Percentiles rank a stretch among this genome's conserved stretches.
Evolutionary conservation across 371 early-diverging fungal genomes (phyloP).

Genomic region (Zychaea mexicana): DNA sequence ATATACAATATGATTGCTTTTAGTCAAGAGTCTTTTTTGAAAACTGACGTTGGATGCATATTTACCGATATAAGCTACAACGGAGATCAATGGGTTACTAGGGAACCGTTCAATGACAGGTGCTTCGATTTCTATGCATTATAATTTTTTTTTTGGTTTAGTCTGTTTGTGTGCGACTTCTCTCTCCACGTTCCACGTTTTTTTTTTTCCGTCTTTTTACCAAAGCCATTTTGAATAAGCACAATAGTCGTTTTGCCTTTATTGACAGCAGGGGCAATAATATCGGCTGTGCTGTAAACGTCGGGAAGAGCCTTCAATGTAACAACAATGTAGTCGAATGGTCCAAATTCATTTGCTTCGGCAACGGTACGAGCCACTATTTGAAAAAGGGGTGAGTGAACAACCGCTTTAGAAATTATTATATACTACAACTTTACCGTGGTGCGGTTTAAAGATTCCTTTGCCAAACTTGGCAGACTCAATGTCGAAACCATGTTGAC

Average conservation of each 20-base stretch:
- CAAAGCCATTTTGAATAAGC: conserved; percentile 87
- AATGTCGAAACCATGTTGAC: conserved; percentile 64
- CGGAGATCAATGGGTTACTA: conserved; percentile 67
- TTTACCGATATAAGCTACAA: conserved; percentile 76
- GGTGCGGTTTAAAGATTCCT: conserved; percentile 60
- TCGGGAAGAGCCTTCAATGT: conserved; percentile 78
- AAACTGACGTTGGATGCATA: conserved; percentile 13
- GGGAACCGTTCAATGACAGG: conserved; percentile 67
- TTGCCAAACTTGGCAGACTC: conserved; percentile 64
- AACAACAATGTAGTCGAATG: conserved; percentile 74
- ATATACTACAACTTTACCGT: conserved; percentile 20
- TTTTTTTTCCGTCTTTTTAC: conserved; percentile 11
- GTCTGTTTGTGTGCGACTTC: too few species aligned
- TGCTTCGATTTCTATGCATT: conserved; percentile 56
- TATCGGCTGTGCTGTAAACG: conserved; percentile 56
- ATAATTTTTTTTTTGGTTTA: neutral
- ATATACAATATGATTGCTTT: neutral
- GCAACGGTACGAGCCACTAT: conserved; percentile 55
- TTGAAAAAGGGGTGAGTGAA: too few species aligned
- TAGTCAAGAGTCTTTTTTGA: neutral
- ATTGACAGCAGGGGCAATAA: conserved; percentile 64
- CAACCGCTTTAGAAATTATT: too few species aligned
- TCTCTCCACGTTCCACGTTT: too few species aligned
- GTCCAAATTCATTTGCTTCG: conserved; percentile 31
- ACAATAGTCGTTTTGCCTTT: conserved; percentile 63